These are phyloP conservation scores for Polygonum aviculare DNA, from an alignment of 148 eudicot species.

Conservation along the genomic window DNA sequence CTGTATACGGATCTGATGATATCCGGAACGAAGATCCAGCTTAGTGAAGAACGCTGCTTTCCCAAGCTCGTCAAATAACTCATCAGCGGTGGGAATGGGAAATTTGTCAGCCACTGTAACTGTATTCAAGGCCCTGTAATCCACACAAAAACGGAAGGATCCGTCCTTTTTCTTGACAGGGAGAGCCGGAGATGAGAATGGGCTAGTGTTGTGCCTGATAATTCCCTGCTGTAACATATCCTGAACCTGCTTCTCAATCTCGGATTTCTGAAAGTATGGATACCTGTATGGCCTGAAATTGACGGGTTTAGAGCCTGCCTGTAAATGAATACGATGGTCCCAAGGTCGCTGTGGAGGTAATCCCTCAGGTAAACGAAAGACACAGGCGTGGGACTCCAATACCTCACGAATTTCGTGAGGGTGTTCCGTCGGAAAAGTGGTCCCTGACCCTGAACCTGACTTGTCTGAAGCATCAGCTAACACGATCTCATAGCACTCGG, in stretches of 20 bases:
- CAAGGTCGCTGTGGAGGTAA: neutral
- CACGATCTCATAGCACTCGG: neutral
- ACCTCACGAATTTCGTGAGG: neutral
- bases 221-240: neutral
- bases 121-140: neutral
- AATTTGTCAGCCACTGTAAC: no score
- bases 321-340: neutral
- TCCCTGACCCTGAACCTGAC: neutral
- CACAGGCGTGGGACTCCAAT: neutral
- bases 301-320: neutral
- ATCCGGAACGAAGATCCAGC: neutral
- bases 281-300: neutral
- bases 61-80: neutral
- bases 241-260: neutral
- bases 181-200: neutral
- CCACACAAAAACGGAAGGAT: neutral
- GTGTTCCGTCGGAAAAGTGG: neutral
- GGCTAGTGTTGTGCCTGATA: neutral
- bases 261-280: neutral
- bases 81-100: no score
- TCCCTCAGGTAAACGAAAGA: neutral
- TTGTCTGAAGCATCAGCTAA: neutral
- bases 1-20: neutral
- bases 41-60: neutral
- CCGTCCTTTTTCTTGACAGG: neutral